Conservation (phyloP, 2,329 filamentous ascomycete species). For the Capronia americana region DNA sequence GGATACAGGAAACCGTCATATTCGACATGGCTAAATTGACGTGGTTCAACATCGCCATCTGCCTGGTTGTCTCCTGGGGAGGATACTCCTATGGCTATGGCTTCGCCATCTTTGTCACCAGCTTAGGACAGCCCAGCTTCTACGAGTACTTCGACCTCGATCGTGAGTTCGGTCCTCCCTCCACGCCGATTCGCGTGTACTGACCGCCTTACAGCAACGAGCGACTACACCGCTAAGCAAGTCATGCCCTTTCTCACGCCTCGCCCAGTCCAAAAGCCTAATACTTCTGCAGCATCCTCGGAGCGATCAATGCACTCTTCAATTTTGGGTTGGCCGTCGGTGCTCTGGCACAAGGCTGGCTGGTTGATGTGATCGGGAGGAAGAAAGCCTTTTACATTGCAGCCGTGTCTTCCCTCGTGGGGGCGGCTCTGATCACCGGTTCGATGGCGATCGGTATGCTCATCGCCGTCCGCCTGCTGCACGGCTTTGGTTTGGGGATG, state of each 20-base stretch:
- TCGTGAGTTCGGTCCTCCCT: conserved; percentile 14
- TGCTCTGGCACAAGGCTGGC: conserved; percentile 48
- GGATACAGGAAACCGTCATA: not conserved
- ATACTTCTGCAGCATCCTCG: conserved; percentile 47
- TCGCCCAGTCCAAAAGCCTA: not conserved
- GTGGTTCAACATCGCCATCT: conserved; percentile 27
- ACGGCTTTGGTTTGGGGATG: conserved; percentile 29
- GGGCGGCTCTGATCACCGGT: conserved; percentile 24
- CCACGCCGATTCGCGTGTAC: not conserved
- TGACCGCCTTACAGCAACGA: conserved; percentile 20
- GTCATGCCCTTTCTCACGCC: conserved; percentile 1
- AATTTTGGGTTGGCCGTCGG: conserved; percentile 51
- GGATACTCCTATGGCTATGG: conserved; percentile 56
- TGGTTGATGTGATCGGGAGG: conserved; percentile 22
- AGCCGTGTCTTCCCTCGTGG: conserved; percentile 17
- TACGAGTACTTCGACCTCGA: conserved; percentile 56
- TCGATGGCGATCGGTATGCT: conserved; percentile 26
- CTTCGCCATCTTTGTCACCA: conserved; percentile 58
- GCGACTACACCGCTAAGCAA: conserved; percentile 27
- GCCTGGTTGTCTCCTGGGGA: conserved; percentile 26
- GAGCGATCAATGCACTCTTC: conserved; percentile 54
- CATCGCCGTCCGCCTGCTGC: conserved; percentile 24
- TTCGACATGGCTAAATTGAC: conserved; percentile 6
- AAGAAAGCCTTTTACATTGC: conserved; percentile 22
- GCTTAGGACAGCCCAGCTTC: conserved; percentile 61